These are phyloP conservation scores for Pichia sp. DNA, from an alignment of 1,139 yeast species.

Conservation along the genomic window DNA sequence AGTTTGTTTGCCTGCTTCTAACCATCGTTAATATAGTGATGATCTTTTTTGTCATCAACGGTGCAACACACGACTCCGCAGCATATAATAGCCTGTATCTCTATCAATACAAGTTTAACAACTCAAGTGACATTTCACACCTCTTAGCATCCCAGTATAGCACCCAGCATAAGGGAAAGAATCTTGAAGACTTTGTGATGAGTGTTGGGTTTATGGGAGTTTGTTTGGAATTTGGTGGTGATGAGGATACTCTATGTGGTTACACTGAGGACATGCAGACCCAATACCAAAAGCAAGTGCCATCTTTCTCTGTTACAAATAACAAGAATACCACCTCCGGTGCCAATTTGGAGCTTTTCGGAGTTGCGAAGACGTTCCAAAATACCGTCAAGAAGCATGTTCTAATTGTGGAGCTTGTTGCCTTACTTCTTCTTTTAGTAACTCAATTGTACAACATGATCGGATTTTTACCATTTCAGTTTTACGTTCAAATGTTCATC, in stretches of 20 bases:
- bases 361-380: slow-evolving; percentile 11
- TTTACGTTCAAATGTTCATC: slow-evolving; percentile 1
- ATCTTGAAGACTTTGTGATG: slow-evolving; percentile 28
- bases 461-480: slow-evolving; percentile 12
- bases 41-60: slow-evolving; percentile 45
- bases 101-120: slow-evolving; percentile 39
- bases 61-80: slow-evolving; percentile 37
- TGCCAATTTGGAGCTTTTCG: slow-evolving; percentile 11
- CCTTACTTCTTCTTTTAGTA: slow-evolving; percentile 6
- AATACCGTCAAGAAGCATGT: slow-evolving; percentile 9
- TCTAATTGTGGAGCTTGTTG: slow-evolving; percentile 11
- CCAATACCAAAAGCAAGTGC: slow-evolving; percentile 9
- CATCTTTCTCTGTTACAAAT: slow-evolving; percentile 13
- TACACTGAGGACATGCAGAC: slow-evolving; percentile 11
- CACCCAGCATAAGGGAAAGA: slow-evolving; percentile 22
- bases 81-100: slow-evolving; percentile 42
- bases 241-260: slow-evolving; percentile 13
- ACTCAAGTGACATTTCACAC: slow-evolving; percentile 33
- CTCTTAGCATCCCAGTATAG: slow-evolving; percentile 31
- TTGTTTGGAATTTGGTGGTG: slow-evolving; percentile 31
- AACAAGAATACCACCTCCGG: slow-evolving; percentile 6
- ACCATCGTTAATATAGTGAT: slow-evolving; percentile 22
- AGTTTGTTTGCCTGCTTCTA: slow-evolving; percentile 14
- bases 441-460: slow-evolving; percentile 11
- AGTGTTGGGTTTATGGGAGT: slow-evolving; percentile 46